These are phyloP conservation scores for Aspergillus pseudoterreus DNA, from an alignment of 2,329 filamentous ascomycete species.

Conservation along the genomic window DNA sequence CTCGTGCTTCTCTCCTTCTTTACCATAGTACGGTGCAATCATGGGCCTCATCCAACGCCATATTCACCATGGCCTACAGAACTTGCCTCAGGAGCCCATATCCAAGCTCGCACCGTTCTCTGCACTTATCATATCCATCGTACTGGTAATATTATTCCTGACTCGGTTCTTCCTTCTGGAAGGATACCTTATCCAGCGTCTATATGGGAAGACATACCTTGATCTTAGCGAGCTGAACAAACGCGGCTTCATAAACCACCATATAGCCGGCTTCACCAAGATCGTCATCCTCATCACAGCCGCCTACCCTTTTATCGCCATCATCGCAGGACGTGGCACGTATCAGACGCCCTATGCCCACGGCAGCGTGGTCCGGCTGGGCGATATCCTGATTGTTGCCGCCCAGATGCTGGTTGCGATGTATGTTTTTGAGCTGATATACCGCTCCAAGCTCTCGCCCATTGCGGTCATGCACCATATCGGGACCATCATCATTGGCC, in stretches of 20 bases:
- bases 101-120: conserved; percentile 23
- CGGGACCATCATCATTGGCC: conserved; percentile 40
- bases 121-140: conserved; percentile 23
- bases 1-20: too few species aligned
- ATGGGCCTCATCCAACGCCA: too few species aligned
- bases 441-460: conserved; percentile 38
- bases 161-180: conserved; percentile 45
- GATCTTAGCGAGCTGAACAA: conserved; percentile 33
- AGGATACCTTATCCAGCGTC: conserved; percentile 30
- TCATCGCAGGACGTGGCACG: conserved; percentile 31
- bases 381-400: conserved; percentile 39
- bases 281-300: conserved; percentile 37
- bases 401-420: conserved; percentile 44
- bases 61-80: not conserved
- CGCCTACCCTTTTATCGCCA: conserved; percentile 41
- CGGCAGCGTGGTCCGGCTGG: conserved; percentile 33
- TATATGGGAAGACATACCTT: conserved; percentile 36
- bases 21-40: too few species aligned
- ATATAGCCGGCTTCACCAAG: conserved; percentile 43
- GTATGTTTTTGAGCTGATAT: conserved; percentile 47
- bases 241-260: conserved; percentile 46
- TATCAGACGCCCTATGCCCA: conserved; percentile 30
- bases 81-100: conserved; percentile 15
- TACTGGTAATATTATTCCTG: conserved; percentile 32
- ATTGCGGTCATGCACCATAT: conserved; percentile 43